These are phyloP conservation scores for Coemansia pectinata DNA, from an alignment of 192 early-diverging fungal species.

Conservation along the genomic window DNA sequence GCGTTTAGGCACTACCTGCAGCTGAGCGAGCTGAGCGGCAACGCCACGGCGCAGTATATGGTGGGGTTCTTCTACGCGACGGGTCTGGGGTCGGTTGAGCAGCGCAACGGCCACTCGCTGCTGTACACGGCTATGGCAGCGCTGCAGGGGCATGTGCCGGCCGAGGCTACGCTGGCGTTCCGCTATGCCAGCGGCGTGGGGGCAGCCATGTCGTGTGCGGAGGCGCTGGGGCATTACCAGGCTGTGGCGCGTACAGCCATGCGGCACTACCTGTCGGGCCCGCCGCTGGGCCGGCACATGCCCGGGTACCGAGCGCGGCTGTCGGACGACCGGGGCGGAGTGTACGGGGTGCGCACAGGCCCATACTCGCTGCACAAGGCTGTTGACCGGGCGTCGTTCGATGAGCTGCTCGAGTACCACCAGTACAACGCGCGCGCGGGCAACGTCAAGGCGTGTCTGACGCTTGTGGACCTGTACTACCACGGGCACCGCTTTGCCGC, in stretches of 20 bases:
- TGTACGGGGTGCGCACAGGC: slow-evolving; percentile 82
- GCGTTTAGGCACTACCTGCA: slow-evolving; percentile 67
- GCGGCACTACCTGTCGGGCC: slow-evolving; percentile 67
- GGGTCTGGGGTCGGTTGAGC: slow-evolving; percentile 66
- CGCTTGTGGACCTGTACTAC: slow-evolving; percentile 83
- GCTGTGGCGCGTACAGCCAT: slow-evolving; percentile 77
- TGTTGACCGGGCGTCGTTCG: slow-evolving; percentile 58
- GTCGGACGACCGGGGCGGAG: slow-evolving; percentile 76
- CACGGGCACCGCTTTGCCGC: slow-evolving; percentile 60
- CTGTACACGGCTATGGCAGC: slow-evolving; percentile 85
- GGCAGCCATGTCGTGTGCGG: slow-evolving; percentile 72
- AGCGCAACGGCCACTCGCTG: slow-evolving; percentile 56
- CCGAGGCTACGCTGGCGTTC: slow-evolving; percentile 85
- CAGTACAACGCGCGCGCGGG: slow-evolving; percentile 60
- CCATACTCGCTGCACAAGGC: slow-evolving; percentile 30
- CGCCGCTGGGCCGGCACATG: slow-evolving; percentile 77
- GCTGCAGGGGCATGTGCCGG: slow-evolving; percentile 65
- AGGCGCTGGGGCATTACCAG: slow-evolving; percentile 78
- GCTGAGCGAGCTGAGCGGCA: slow-evolving; percentile 68
- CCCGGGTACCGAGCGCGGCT: slow-evolving; percentile 69
- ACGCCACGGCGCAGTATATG: slow-evolving; percentile 84
- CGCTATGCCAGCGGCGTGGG: slow-evolving; percentile 81
- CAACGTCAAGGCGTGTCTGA: slow-evolving; percentile 54
- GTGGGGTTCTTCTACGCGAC: slow-evolving; percentile 91
- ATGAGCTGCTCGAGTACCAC: slow-evolving; percentile 81